Evolutionary conservation across 768 basidiomycete genomes (phyloP), one percentile per base, ranked within the genome.

Genomic region (Xerocomus spinulosus): DNA sequence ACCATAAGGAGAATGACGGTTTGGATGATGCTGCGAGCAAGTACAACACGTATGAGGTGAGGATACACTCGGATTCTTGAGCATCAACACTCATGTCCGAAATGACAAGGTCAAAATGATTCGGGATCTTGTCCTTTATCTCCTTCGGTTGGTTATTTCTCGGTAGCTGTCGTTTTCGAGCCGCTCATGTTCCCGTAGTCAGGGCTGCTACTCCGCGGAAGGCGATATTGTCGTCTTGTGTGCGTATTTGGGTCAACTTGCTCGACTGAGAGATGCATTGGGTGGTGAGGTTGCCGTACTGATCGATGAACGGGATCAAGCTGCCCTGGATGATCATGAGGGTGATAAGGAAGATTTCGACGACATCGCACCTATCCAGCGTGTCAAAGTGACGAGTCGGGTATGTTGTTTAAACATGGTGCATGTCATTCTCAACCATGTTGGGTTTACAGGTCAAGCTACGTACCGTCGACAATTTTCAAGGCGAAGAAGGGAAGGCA

Each of bases 381-480:
- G 71, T 28, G 70, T 85, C 17, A 63, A 73, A 40, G 77, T 85
- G 1, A 67, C 79, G 1, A 74, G 68, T 54, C 70, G 75, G 34
- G 85, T 85, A 56, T 21, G 74, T 61, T 9, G 15, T 38, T 36
- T 7, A 33, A 21, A 24, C 14, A 30, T 12, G 20, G n/a, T 34
- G 17, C 7, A 8, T 2, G 5, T 14, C 13, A 13, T n/a, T 25
- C 28, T 38, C 45, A n/a, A 48, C 21, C 10, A 5, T n/a, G n/a
- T n/a, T 0, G n/a, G 15, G 20, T 17, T 42, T 42, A 5, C 40
- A 87, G 85, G 77, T 87, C 34, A 74, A 78, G 8, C 68, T 90
- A 5, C 77, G 87, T 5, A 89, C 87, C 0, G 77, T 90, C 2
- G 87, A 91, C 52, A 87, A 83, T 42, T 90, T 80, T 58, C 88